These are phyloP conservation scores for Wickerhamiella kazuoi DNA, from an alignment of 805 yeast species.

Conservation along the genomic window DNA sequence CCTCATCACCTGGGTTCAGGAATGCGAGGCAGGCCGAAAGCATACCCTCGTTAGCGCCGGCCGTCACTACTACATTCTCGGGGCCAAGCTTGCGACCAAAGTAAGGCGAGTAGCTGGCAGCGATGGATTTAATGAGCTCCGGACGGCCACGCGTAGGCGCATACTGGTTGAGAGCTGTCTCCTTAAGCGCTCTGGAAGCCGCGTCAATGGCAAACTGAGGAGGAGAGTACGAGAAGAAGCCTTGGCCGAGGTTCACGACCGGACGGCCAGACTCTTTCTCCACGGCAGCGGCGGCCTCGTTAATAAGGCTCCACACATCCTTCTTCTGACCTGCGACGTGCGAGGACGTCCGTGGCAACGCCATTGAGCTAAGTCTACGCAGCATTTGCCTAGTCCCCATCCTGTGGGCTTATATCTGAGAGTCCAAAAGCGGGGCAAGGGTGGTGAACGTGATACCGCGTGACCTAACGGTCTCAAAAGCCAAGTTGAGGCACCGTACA, in stretches of 20 bases:
- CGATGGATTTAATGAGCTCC: constrained; percentile 47
- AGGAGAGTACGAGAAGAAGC: constrained; percentile 90
- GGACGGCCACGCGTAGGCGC: constrained; percentile 85
- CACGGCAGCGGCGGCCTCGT: constrained; percentile 84
- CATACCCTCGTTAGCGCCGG: constrained; percentile 97
- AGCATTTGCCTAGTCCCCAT: neutral
- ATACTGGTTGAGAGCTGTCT: constrained; percentile 72
- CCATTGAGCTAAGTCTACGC: neutral
- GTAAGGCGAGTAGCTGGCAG: constrained; percentile 51
- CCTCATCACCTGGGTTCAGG: constrained; percentile 79
- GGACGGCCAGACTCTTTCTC: constrained; percentile 51
- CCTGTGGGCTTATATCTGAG: neutral
- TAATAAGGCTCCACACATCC: constrained; percentile 90
- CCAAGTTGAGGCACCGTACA: too few species aligned
- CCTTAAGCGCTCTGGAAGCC: constrained; percentile 54
- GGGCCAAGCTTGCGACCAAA: constrained; percentile 40
- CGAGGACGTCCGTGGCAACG: neutral
- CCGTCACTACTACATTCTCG: constrained; percentile 59
- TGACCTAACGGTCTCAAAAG: too few species aligned
- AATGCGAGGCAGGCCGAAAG: constrained; percentile 70
- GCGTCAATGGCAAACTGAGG: constrained; percentile 84
- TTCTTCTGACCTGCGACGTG: constrained; percentile 31
- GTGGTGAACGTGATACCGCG: neutral
- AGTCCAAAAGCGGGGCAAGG: neutral
- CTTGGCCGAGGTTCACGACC: constrained; percentile 84